Evolutionary conservation across 345 rosid species (phyloP), one percentile per base, ranked within the genome.

Genomic region (Clausena lansium): DNA sequence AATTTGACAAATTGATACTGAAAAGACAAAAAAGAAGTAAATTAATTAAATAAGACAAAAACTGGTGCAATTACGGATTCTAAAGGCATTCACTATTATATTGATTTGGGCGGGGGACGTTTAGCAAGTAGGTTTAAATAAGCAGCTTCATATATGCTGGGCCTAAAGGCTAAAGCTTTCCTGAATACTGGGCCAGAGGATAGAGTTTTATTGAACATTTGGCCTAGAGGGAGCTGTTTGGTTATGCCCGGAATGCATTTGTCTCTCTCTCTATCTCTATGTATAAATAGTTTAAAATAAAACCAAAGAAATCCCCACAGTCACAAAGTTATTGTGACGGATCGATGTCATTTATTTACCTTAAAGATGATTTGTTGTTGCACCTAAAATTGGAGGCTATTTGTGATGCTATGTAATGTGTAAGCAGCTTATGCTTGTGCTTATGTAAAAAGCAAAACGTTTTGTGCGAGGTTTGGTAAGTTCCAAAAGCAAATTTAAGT

Each of bases 351-450:
- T 47, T 41, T 9, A 32, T 32, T 27, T 19, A 73, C 50, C 50
- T 58, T 25, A 59, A n/a, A 35, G 28, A 28, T 71, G 36, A 30
- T 22, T 5, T 73, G 57, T 57, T 74, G 52, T 60, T 61, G 70
- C 74, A 67, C 63, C 80, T 57, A 76, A 81, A 50, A 15, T 24
- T 32, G 27, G 17, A 45, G 50, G 5, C 50, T 45, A 10, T 45
- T 45, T 45, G 17, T 2, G 20, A 45, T 22, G 59, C 41, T 45
- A 4, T 13, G 15, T 13, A 45, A 6, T 15, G 50, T n/a, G 52
- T 3, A 38, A 73, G 25, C 24, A 59, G 41, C 54, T 36, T 15
- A 36, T 25, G 15, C 15, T 38, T 57, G 17, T 45, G 17, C 50
- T 45, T 0, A 11, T 13, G 50, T 45, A 13, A 45, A 13, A 45